Evolutionary conservation across 2,329 filamentous ascomycete genomes (phyloP).

Genomic region (Trichophyton simii): DNA sequence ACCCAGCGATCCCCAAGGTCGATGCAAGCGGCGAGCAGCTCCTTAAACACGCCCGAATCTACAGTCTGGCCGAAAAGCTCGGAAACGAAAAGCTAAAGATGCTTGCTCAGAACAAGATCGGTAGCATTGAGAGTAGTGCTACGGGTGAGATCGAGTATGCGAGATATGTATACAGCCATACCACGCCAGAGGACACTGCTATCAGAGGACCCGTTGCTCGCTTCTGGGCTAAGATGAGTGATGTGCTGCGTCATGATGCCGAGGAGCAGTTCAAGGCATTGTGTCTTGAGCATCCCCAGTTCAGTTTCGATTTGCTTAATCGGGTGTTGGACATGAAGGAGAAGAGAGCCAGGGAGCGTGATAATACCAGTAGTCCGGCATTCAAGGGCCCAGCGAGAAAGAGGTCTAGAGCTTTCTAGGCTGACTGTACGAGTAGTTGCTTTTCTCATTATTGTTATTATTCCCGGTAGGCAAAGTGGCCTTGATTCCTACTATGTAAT

Average conservation of each 20-base stretch:
- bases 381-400: slow-evolving; percentile 30
- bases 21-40: slow-evolving; percentile 74
- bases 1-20: slow-evolving; percentile 50
- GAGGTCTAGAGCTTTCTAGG: slow-evolving; percentile 17
- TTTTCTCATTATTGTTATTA: background rate
- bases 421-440: background rate
- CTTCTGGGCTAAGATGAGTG: slow-evolving; percentile 74
- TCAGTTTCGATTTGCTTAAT: slow-evolving; percentile 82
- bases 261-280: slow-evolving; percentile 73
- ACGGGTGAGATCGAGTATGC: slow-evolving; percentile 87
- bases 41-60: slow-evolving; percentile 77
- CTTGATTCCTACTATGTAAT: background rate
- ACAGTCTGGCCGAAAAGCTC: slow-evolving; percentile 75
- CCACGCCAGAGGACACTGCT: slow-evolving; percentile 51
- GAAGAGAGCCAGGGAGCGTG: slow-evolving; percentile 27
- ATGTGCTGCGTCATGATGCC: slow-evolving; percentile 72
- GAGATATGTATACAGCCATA: slow-evolving; percentile 76
- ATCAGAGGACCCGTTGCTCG: slow-evolving; percentile 76
- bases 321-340: slow-evolving; percentile 36
- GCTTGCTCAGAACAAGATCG: slow-evolving; percentile 78
- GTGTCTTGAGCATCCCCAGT: slow-evolving; percentile 81
- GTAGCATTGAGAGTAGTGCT: slow-evolving; percentile 76
- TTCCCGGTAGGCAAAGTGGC: background rate
- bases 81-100: slow-evolving; percentile 55
- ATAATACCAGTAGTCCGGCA: slow-evolving; percentile 21